Conservation (phyloP, 116 monocot species). For the Dioscorea cayenensis region DNA sequence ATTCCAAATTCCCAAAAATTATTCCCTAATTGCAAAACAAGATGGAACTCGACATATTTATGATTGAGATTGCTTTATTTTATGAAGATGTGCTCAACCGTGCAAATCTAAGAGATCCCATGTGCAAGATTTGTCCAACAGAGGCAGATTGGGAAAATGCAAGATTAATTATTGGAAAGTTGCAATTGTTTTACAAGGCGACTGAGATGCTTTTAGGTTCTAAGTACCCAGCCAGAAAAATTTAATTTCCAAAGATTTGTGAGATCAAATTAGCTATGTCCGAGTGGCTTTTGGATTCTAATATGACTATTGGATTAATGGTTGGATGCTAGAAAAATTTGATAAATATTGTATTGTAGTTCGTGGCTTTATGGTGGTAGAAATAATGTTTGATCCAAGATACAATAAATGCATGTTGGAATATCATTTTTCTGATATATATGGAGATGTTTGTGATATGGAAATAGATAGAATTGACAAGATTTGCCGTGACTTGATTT, state of each 20-base stretch:
- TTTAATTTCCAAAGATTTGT: neutral
- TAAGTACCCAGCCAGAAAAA: neutral
- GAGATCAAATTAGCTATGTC: neutral
- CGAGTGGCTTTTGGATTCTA: neutral
- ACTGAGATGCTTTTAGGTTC: neutral
- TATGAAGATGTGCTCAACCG: neutral
- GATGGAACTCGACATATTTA: too few species aligned
- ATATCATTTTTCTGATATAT: too few species aligned
- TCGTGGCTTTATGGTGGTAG: too few species aligned
- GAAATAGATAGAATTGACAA: too few species aligned
- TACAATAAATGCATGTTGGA: too few species aligned
- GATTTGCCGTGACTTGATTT: too few species aligned
- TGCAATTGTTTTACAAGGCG: neutral
- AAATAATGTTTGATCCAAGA: too few species aligned
- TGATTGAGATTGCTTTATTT: neutral
- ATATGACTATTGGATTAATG: neutral
- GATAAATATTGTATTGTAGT: neutral
- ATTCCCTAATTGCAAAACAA: too few species aligned
- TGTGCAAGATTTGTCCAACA: neutral
- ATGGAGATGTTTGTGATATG: too few species aligned
- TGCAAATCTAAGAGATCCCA: neutral
- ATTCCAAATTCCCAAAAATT: too few species aligned
- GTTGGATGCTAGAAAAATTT: neutral
- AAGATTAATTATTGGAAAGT: neutral
- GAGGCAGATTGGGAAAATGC: neutral